Conservation (phyloP, 768 basidiomycete species). For the Russula lepida region DNA sequence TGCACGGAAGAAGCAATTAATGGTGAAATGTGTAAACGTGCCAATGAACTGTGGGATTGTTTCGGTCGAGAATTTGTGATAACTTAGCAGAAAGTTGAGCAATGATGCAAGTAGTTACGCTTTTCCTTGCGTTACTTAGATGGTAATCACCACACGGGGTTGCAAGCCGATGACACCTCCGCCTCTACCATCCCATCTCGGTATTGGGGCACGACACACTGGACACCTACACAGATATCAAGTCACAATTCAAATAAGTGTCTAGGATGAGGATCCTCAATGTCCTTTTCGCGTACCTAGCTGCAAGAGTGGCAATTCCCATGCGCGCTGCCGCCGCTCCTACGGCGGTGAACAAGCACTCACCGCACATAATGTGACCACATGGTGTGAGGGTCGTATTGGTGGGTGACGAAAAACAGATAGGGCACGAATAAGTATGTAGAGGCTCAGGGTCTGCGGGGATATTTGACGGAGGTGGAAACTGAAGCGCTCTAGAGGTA, state of each 20-base stretch:
- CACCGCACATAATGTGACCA: slow-evolving; percentile 22
- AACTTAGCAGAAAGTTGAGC: background rate
- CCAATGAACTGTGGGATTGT: background rate
- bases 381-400: slow-evolving; percentile 22
- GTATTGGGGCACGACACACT: slow-evolving; percentile 20
- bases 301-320: slow-evolving; percentile 17
- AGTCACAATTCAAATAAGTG: background rate
- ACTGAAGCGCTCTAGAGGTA: background rate
- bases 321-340: slow-evolving; percentile 15
- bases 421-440: slow-evolving; percentile 19
- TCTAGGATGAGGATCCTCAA: background rate
- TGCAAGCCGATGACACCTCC: slow-evolving; percentile 21
- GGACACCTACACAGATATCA: slow-evolving; percentile 13
- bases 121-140: background rate
- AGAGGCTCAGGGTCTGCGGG: slow-evolving; percentile 11
- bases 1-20: background rate
- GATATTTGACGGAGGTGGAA: background rate
- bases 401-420: slow-evolving; percentile 19
- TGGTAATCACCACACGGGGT: slow-evolving; percentile 17
- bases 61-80: background rate
- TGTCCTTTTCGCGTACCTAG: slow-evolving; percentile 7
- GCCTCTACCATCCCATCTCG: slow-evolving; percentile 20
- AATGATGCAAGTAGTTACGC: background rate
- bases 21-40: background rate
- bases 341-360: slow-evolving; percentile 21